Percentiles rank a stretch among this genome's conserved stretches.
phyloP scores from a whole-genome alignment of 805 yeast genomes.

The Pichia membranifaciens region DNA sequence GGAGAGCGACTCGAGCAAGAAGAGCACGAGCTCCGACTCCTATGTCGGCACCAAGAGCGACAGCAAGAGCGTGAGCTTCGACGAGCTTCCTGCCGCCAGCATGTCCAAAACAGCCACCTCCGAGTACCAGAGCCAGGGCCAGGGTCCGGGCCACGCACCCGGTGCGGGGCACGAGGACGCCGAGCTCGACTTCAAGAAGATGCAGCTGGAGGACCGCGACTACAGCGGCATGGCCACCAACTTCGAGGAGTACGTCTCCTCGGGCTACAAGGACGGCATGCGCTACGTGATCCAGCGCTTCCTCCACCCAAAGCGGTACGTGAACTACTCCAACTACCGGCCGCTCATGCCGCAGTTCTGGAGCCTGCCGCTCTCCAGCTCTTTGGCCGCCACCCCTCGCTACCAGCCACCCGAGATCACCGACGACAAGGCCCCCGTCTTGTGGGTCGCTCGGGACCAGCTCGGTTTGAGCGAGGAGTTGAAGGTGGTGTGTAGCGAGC shows the following conservation, averaged over 20 bases:
- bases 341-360: conserved; percentile 35
- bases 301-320: conserved; percentile 25
- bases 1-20: conserved; percentile 9
- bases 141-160: no score
- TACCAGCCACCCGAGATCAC: conserved; percentile 53
- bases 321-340: conserved; percentile 26
- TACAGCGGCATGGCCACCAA: conserved; percentile 2
- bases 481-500: conserved; percentile 45
- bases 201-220: neutral
- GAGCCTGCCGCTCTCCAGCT: conserved; percentile 16
- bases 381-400: conserved; percentile 11
- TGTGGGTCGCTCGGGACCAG: conserved; percentile 68
- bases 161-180: no score
- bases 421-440: conserved; percentile 47
- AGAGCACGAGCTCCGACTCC: neutral
- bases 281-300: conserved; percentile 19
- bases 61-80: neutral
- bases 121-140: no score
- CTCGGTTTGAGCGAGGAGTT: conserved; percentile 61
- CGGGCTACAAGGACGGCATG: neutral
- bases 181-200: no score
- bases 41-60: neutral
- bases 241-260: conserved; percentile 1
- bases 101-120: neutral
- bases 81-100: neutral